Conservation (phyloP, 768 basidiomycete species). For the Tricholomella constricta region DNA sequence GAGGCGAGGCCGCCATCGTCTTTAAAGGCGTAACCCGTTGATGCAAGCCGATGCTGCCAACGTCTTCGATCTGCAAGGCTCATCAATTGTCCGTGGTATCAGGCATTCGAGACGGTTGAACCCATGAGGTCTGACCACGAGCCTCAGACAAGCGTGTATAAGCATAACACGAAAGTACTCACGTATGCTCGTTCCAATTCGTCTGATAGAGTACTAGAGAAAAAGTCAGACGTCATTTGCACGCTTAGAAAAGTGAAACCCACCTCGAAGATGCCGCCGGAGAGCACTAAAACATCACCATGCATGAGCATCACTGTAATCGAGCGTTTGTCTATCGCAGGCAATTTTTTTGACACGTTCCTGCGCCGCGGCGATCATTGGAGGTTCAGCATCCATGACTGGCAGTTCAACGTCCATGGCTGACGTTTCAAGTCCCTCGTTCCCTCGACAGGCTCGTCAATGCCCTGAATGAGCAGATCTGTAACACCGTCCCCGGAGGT, state of each 20-base stretch:
- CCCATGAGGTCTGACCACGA: slow-evolving; percentile 20
- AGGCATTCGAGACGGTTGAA: background rate
- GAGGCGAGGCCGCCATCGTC: slow-evolving; percentile 79
- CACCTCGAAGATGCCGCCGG: slow-evolving; percentile 45
- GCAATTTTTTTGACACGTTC: background rate
- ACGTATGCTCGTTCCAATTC: slow-evolving; percentile 46
- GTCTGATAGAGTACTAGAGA: slow-evolving; percentile 46
- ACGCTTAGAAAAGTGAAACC: slow-evolving; percentile 12
- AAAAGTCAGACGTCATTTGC: slow-evolving; percentile 9
- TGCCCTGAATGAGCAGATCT: too few species aligned
- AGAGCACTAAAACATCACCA: slow-evolving; percentile 43
- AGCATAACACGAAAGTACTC: slow-evolving; percentile 20
- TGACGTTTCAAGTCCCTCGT: background rate
- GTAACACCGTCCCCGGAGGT: background rate
- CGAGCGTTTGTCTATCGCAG: slow-evolving; percentile 9
- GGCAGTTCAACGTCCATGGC: background rate
- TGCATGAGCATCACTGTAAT: slow-evolving; percentile 44
- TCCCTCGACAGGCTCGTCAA: background rate
- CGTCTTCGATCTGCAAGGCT: slow-evolving; percentile 71
- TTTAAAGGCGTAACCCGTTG: slow-evolving; percentile 47
- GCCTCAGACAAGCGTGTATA: background rate
- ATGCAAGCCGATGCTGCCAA: slow-evolving; percentile 78
- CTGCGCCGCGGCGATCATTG: too few species aligned
- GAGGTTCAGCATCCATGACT: too few species aligned
- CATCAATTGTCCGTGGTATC: background rate